These are phyloP conservation scores for Prunella vulgaris DNA, from an alignment of 257 asterid species.

Conservation along the genomic window DNA sequence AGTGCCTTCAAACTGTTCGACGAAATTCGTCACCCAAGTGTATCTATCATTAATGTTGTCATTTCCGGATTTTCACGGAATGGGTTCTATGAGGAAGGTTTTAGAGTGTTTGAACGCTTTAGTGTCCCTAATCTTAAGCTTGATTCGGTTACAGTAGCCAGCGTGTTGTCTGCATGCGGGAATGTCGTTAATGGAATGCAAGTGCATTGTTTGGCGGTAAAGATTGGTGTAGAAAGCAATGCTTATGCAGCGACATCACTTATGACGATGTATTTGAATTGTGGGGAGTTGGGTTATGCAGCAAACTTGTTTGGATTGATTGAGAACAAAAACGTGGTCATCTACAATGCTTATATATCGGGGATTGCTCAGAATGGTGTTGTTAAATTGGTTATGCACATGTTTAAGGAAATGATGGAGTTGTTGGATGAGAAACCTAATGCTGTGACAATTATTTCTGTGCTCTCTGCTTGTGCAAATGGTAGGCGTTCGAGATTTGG, in stretches of 20 bases:
- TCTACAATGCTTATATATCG: constrained; percentile 66
- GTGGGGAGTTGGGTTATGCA: constrained; percentile 47
- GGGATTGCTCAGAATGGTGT: constrained; percentile 64
- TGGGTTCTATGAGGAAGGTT: constrained; percentile 42
- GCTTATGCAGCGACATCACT: constrained; percentile 59
- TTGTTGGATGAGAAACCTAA: constrained; percentile 38
- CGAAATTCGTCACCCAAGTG: constrained; percentile 57
- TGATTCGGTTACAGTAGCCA: constrained; percentile 67
- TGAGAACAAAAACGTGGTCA: constrained; percentile 50
- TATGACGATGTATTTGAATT: constrained; percentile 63
- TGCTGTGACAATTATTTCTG: constrained; percentile 53
- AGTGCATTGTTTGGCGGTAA: constrained; percentile 67
- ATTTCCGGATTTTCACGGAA: constrained; percentile 71
- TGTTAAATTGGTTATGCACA: constrained; percentile 36
- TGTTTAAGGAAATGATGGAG: constrained; percentile 60
- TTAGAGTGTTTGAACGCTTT: constrained; percentile 34
- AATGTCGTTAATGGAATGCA: constrained; percentile 41
- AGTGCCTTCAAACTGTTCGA: constrained; percentile 70
- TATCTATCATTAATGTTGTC: constrained; percentile 45
- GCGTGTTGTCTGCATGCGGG: constrained; percentile 48
- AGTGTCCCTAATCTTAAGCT: constrained; percentile 31
- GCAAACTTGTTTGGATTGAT: constrained; percentile 46
- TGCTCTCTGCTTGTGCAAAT: constrained; percentile 63
- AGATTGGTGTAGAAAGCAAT: constrained; percentile 65
- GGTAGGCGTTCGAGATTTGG: constrained; percentile 53